A percentile compares a stretch with the other conserved stretches of the same genome.
Conservation (phyloP, 202 grass and related monocot species). For the Digitaria exilis region DNA sequence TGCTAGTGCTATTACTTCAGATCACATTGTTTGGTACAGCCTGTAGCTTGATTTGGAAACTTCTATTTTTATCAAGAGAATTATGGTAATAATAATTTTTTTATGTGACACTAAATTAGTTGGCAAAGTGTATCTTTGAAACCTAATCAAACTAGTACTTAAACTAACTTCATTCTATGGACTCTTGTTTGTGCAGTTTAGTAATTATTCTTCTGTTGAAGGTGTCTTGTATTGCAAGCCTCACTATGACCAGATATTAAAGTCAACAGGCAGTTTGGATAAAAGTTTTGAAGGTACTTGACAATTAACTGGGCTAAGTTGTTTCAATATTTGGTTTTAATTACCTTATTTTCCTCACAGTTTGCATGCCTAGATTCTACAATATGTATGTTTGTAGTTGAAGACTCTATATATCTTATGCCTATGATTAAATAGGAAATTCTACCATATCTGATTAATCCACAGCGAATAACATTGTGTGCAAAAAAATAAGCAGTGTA, state of each 20-base stretch:
- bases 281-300: constrained; percentile 99
- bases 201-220: constrained; percentile 90
- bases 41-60: not conserved
- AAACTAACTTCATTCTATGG: constrained; percentile 11
- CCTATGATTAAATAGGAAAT: not conserved
- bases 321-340: constrained; percentile 13
- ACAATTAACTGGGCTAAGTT: constrained; percentile 4
- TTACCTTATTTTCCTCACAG: not conserved
- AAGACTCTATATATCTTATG: not conserved
- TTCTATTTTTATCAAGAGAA: constrained; percentile 31
- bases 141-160: constrained; percentile 1
- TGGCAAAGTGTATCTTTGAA: constrained; percentile 17
- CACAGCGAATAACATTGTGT: not conserved
- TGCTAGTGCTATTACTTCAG: constrained; percentile 32
- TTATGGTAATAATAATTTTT: constrained; percentile 4
- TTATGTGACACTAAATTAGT: constrained; percentile 19
- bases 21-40: constrained; percentile 12
- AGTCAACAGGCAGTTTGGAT: constrained; percentile 91
- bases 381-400: not conserved
- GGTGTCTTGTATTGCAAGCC: constrained; percentile 95
- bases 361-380: not conserved
- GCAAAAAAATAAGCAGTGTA: not conserved
- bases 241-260: constrained; percentile 97
- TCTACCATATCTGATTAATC: not conserved
- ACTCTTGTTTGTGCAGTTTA: constrained; percentile 75